Percentiles rank a stretch among this genome's conserved stretches.
Evolutionary conservation across 2,329 filamentous ascomycete genomes (phyloP).

Genomic region (Corinectria fuckeliana): DNA sequence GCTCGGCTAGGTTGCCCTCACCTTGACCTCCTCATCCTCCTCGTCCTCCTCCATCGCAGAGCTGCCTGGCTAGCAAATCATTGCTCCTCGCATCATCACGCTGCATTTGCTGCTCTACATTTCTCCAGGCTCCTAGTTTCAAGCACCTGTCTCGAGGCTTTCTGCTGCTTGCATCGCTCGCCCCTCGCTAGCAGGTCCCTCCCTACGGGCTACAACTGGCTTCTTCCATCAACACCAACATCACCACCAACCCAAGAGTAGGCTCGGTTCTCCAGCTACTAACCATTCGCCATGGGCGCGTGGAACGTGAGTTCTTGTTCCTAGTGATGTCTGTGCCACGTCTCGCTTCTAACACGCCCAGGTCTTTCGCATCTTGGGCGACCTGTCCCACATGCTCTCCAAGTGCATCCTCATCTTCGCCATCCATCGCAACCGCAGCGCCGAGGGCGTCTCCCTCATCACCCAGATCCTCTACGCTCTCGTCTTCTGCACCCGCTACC

Average conservation of each 20-base stretch:
- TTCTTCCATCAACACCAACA: slow-evolving; percentile 8
- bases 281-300: slow-evolving; percentile 45
- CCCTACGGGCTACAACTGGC: slow-evolving; percentile 24
- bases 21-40: slow-evolving; percentile 27
- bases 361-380: slow-evolving; percentile 79
- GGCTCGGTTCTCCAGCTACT: slow-evolving; percentile 26
- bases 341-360: slow-evolving; percentile 36
- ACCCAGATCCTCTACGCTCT: slow-evolving; percentile 86
- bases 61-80: slow-evolving; percentile 28
- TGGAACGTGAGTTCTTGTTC: slow-evolving; percentile 46
- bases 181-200: slow-evolving; percentile 21
- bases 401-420: slow-evolving; percentile 91
- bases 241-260: background rate
- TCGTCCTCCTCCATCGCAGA: slow-evolving; percentile 29
- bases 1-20: slow-evolving; percentile 8
- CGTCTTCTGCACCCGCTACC: slow-evolving; percentile 87
- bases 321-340: background rate
- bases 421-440: slow-evolving; percentile 86
- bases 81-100: slow-evolving; percentile 15
- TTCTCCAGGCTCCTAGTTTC: background rate
- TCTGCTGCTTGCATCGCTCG: background rate
- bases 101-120: slow-evolving; percentile 3
- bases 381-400: slow-evolving; percentile 82
- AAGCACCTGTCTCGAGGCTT: background rate
- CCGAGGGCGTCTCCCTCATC: slow-evolving; percentile 91